Conservation (phyloP, 371 early-diverging fungal species). For the Apophysomyces ossiformis region DNA sequence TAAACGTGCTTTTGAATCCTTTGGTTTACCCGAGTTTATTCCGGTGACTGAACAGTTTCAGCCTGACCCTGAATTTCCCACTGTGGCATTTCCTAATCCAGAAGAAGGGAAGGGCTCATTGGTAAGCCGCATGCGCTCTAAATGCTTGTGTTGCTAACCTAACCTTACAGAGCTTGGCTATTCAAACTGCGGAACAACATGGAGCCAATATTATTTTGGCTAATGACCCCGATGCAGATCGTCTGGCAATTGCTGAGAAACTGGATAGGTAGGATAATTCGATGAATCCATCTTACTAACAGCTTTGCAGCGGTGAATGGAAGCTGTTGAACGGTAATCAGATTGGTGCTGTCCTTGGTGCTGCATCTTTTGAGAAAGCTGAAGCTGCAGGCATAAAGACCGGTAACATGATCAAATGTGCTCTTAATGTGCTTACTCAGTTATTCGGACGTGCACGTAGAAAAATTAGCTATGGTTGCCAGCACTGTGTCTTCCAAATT, state of each 20-base stretch:
- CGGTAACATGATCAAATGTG: conserved; percentile 30
- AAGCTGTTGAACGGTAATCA: conserved; percentile 88
- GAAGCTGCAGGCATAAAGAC: conserved; percentile 53
- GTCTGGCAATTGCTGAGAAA: conserved; percentile 89
- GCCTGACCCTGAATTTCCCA: conserved; percentile 94
- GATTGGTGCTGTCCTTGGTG: conserved; percentile 87
- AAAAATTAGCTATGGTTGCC: conserved; percentile 81
- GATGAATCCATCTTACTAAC: not conserved
- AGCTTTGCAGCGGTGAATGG: conserved; percentile 69
- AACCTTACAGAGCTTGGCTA: conserved; percentile 61
- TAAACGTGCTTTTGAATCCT: conserved; percentile 66
- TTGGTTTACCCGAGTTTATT: conserved; percentile 71
- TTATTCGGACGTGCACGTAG: conserved; percentile 29
- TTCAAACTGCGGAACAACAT: conserved; percentile 69
- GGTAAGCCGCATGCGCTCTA: conserved; percentile 30
- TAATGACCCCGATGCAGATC: conserved; percentile 99
- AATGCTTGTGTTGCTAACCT: not conserved
- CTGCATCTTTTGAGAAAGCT: conserved; percentile 69
- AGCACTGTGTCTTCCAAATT: conserved; percentile 91
- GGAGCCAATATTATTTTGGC: conserved; percentile 80
- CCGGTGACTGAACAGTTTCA: conserved; percentile 68
- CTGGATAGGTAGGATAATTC: conserved; percentile 48
- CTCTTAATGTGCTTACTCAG: not conserved
- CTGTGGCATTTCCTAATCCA: conserved; percentile 92
- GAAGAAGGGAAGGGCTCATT: conserved; percentile 92